Percentiles rank a stretch among this genome's conserved stretches.
phyloP scores from a whole-genome alignment of 148 eudicot genomes.

The Polygonum aviculare region DNA sequence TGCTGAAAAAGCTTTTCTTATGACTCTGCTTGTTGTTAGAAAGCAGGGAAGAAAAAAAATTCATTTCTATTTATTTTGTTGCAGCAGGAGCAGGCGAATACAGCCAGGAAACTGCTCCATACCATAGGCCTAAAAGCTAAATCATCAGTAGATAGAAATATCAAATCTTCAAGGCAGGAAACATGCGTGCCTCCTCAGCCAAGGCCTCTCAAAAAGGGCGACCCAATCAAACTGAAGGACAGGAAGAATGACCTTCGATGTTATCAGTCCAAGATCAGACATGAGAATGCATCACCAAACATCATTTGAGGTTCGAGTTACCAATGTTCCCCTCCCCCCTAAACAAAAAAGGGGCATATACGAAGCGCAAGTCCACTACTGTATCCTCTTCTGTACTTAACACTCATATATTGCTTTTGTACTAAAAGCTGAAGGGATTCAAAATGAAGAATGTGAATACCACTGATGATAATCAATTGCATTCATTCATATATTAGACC shows the following conservation, averaged over 20 bases:
- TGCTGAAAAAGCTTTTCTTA: background rate
- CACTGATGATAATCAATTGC: background rate
- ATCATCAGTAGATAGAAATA: background rate
- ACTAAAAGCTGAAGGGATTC: background rate
- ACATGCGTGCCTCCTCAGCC: background rate
- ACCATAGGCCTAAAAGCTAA: background rate
- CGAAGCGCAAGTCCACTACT: background rate
- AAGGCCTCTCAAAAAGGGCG: background rate
- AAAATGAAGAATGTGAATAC: background rate
- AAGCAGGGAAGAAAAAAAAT: background rate
- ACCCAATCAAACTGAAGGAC: background rate
- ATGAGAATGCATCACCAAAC: constrained; percentile 8
- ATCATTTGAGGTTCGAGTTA: background rate
- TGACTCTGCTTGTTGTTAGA: background rate
- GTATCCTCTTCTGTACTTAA: background rate
- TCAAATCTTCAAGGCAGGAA: background rate
- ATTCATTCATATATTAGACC: background rate
- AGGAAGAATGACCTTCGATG: background rate
- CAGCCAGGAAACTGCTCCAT: constrained; percentile 4
- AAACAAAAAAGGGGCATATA: background rate
- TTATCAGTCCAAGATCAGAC: background rate
- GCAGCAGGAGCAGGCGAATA: constrained; percentile 6
- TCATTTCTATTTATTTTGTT: background rate
- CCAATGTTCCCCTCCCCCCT: background rate
- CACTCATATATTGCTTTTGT: background rate